A percentile compares a stretch with the other conserved stretches of the same genome.
Conservation (phyloP, 2,329 filamentous ascomycete species). For the Botrytis elliptica region DNA sequence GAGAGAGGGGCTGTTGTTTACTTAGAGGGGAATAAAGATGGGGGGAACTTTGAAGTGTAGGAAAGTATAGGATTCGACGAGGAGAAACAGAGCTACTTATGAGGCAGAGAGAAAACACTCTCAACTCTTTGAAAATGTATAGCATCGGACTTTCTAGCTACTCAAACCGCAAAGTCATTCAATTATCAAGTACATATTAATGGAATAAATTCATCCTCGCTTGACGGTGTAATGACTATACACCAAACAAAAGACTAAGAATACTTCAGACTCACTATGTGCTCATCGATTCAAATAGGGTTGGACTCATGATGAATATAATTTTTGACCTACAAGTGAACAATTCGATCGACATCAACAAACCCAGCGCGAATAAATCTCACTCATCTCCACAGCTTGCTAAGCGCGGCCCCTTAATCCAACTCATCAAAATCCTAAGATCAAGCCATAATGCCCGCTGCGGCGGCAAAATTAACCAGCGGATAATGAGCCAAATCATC, state of each 20-base stretch:
- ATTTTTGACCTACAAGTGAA: too few species aligned
- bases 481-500: not conserved
- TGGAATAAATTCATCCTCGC: fast-evolving
- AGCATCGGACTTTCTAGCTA: too few species aligned
- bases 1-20: not conserved
- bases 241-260: not conserved
- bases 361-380: not conserved
- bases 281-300: not conserved
- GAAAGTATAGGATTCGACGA: not conserved
- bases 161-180: too few species aligned
- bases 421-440: not conserved
- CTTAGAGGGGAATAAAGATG: not conserved
- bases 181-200: not conserved
- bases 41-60: not conserved
- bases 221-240: not conserved
- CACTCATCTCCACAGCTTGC: not conserved
- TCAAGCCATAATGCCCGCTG: not conserved
- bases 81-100: not conserved
- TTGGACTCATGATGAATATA: not conserved
- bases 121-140: too few species aligned
- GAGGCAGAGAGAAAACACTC: too few species aligned
- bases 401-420: not conserved
- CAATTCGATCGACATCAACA: not conserved
- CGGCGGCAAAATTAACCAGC: not conserved
- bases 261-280: not conserved